Conservation (phyloP, 106 monocot species). For the Acanthochlamys bracteata region DNA sequence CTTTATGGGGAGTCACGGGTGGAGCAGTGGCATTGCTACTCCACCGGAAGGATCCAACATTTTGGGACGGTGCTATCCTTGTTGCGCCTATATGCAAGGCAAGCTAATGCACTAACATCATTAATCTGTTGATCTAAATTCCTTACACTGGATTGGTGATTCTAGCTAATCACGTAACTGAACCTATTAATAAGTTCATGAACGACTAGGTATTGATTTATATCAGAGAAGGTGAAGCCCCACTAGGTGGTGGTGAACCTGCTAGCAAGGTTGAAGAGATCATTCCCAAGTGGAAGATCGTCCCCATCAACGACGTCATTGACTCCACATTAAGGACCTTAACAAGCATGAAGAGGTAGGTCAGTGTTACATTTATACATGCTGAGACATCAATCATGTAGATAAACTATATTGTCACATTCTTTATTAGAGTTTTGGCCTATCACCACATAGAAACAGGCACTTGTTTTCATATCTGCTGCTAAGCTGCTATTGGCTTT, state of each 20-base stretch:
- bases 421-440: not conserved
- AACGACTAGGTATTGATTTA: slow-evolving; percentile 2
- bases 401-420: no score
- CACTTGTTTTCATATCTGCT: no score
- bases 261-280: slow-evolving; percentile 72
- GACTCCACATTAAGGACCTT: slow-evolving; percentile 85
- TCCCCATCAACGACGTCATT: slow-evolving; percentile 87
- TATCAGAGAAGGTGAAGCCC: slow-evolving; percentile 96
- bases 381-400: not conserved
- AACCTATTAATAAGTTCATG: not conserved
- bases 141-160: not conserved
- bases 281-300: slow-evolving; percentile 98
- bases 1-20: slow-evolving; percentile 97
- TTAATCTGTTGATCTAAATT: not conserved
- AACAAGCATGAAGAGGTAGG: slow-evolving; percentile 72
- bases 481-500: no score
- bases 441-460: not conserved
- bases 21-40: slow-evolving; percentile 84
- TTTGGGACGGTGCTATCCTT: slow-evolving; percentile 89
- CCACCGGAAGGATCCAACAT: slow-evolving; percentile 61
- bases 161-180: no score
- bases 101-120: not conserved
- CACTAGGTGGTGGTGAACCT: slow-evolving; percentile 74
- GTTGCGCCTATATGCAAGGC: slow-evolving; percentile 99
- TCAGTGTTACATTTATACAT: not conserved